Evolutionary conservation across 1,284 basidiomycete species (phyloP).

Genomic region (Sanghuangporus baumii): DNA sequence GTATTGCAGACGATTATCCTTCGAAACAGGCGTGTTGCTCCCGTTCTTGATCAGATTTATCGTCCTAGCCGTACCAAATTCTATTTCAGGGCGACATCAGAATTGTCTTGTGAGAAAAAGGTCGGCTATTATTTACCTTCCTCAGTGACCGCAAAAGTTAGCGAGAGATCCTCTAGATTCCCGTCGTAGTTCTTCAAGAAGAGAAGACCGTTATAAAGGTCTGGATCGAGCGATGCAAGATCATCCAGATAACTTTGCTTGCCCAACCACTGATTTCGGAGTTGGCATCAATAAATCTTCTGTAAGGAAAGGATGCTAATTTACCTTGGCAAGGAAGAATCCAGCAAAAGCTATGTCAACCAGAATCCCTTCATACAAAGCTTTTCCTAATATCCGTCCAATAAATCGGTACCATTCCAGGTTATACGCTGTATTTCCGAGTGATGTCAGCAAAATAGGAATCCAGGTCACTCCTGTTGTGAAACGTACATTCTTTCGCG

Average conservation of each 20-base stretch:
- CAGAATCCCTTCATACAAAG: conserved; percentile 94
- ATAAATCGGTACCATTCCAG: conserved; percentile 94
- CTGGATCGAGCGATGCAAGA: conserved; percentile 84
- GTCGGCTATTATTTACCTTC: conserved; percentile 53
- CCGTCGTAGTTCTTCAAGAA: conserved; percentile 91
- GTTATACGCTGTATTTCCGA: conserved; percentile 55
- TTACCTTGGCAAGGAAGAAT: conserved; percentile 89
- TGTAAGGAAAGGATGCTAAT: conserved; percentile 26
- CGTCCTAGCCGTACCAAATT: conserved; percentile 79
- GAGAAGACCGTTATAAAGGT: conserved; percentile 88
- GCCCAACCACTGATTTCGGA: conserved; percentile 67
- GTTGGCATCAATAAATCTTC: conserved; percentile 15
- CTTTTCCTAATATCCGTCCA: conserved; percentile 91
- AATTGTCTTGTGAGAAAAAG: conserved; percentile 2
- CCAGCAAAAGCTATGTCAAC: conserved; percentile 95
- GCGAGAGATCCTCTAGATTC: conserved; percentile 84
- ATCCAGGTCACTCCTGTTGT: background rate
- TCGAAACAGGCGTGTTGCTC: conserved; percentile 81
- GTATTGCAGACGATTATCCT: conserved; percentile 86
- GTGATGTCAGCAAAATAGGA: conserved; percentile 6
- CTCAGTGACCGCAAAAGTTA: conserved; percentile 87
- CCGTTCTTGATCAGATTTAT: conserved; percentile 84
- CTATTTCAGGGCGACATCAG: conserved; percentile 33
- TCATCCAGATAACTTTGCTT: conserved; percentile 89
- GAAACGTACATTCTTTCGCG: conserved; percentile 69